Conservation (phyloP, 169 alveolate genomes). For the Babesia gibsoni region DNA sequence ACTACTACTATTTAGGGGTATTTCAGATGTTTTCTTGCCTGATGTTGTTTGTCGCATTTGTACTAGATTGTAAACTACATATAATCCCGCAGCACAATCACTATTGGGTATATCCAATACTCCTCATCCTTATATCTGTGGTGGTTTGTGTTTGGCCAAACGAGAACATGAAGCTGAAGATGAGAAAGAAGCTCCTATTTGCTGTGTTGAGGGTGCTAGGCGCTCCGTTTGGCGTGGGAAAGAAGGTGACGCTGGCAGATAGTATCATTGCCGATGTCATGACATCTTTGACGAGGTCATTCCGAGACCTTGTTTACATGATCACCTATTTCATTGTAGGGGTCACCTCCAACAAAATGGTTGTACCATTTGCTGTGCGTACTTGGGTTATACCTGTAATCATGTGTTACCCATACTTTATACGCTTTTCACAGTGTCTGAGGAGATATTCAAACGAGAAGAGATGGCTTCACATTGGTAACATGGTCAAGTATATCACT, state of each 20-base stretch:
- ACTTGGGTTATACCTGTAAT: slow-evolving; percentile 75
- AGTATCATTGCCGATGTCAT: slow-evolving; percentile 61
- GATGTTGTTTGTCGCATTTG: slow-evolving; percentile 56
- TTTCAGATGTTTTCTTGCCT: slow-evolving; percentile 66
- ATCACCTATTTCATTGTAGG: slow-evolving; percentile 36
- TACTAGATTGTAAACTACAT: slow-evolving; percentile 62
- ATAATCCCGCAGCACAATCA: slow-evolving; percentile 22
- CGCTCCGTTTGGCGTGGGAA: slow-evolving; percentile 48
- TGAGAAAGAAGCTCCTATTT: slow-evolving; percentile 26
- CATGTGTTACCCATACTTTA: slow-evolving; percentile 76
- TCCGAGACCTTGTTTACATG: slow-evolving; percentile 49
- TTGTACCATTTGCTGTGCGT: slow-evolving; percentile 42
- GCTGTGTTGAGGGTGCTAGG: slow-evolving; percentile 32
- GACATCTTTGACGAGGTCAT: slow-evolving; percentile 50
- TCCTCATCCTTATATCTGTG: slow-evolving; percentile 8
- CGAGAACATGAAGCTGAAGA: slow-evolving; percentile 46
- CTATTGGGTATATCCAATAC: slow-evolving; percentile 33
- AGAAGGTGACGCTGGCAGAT: slow-evolving; percentile 50
- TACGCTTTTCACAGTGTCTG: slow-evolving; percentile 81
- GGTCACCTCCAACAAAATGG: not conserved
- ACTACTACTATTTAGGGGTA: slow-evolving; percentile 70
- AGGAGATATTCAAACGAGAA: slow-evolving; percentile 65
- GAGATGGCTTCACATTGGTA: slow-evolving; percentile 38
- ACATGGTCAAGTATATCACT: slow-evolving; percentile 26
- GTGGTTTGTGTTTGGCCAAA: slow-evolving; percentile 21